Evolutionary conservation across 768 basidiomycete species (phyloP).

Genomic region (Mrakia gelida): DNA sequence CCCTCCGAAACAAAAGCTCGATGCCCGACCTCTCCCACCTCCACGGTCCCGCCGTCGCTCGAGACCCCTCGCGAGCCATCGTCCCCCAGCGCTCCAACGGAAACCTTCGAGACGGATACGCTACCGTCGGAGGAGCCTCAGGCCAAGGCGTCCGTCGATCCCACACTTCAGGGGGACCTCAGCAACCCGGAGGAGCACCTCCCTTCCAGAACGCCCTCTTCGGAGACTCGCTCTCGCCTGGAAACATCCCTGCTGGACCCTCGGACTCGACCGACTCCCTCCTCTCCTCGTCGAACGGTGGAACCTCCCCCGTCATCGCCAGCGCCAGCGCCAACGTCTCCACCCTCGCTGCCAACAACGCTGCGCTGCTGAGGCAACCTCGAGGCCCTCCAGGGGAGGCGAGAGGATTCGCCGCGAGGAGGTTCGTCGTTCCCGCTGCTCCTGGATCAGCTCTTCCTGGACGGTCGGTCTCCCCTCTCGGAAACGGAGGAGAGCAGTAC

Average conservation of each 20-base stretch:
- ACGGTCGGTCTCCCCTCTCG: background rate
- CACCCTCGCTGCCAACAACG: slow-evolving; percentile 1
- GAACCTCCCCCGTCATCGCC: background rate
- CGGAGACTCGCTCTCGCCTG: background rate
- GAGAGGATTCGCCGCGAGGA: slow-evolving; percentile 1
- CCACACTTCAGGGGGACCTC: background rate
- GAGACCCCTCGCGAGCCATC: slow-evolving; percentile 42
- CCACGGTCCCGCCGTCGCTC: slow-evolving; percentile 43
- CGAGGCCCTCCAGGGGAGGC: slow-evolving; percentile 11
- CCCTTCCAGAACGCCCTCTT: background rate
- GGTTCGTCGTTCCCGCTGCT: slow-evolving; percentile 15
- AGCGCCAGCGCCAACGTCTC: background rate
- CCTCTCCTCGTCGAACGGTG: background rate
- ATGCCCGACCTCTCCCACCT: slow-evolving; percentile 61
- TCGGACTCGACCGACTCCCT: slow-evolving; percentile 25
- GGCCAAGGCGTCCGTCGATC: slow-evolving; percentile 3
- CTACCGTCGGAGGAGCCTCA: background rate
- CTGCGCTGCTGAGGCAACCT: slow-evolving; percentile 13
- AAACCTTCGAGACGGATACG: slow-evolving; percentile 42
- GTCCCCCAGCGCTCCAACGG: slow-evolving; percentile 43
- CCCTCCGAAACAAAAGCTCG: slow-evolving; percentile 88
- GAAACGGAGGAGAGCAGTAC: background rate
- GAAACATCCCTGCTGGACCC: slow-evolving; percentile 2
- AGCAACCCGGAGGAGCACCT: slow-evolving; percentile 5
- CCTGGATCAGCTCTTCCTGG: slow-evolving; percentile 8